Evolutionary conservation across 1,284 basidiomycete genomes (phyloP), one percentile per base, ranked within the genome.

Genomic region (Phellopilus nigrolimitatus): DNA sequence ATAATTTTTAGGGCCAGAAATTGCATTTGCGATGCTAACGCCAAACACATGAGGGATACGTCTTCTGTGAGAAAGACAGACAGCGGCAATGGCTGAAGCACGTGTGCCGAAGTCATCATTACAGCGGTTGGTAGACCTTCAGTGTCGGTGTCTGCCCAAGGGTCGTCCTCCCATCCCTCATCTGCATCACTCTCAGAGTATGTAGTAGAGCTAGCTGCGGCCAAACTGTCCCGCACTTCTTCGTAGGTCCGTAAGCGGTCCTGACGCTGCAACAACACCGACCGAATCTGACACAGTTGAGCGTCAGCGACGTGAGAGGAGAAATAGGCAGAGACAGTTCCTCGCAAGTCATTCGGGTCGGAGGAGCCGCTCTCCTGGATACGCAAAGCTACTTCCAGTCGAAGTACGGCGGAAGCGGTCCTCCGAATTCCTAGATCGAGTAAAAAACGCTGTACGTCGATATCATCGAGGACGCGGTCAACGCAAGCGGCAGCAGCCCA

Each of bases 151-250:
- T 67, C 70, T 36, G 72, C 82, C 88, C 88, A 93, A 8, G 90
- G 88, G 65, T 93, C 89, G 60, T 91, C 89, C 59, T 84, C 80
- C 82, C 82, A 86, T 59, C 82, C 83, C 31, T 68, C 73, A 48
- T 80, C 79, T 30, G 70, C 64, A 17, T 62, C 64, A 24, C 59
- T 58, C 24, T 63, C 63, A 7, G 71, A 67, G 13, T 43, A 59
- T n/a, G n/a, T 15, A n/a, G 46, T 34, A 59, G 58, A 9, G 58
- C 59, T 21, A 59, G 53, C 17, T 62, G 61, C 24, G 60, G 57
- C 7, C 6, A 68, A 57, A 13, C 65, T 68, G 56, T 74, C 71
- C 60, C 68, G 75, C 55, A 88, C 73, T 59, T 84, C 76, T 21
- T 78, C 70, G 55, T 76, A 90, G 5, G 84, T 86, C 56, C 80